Evolutionary conservation across 2,329 filamentous ascomycete genomes (phyloP).

Genomic region (Scedosporium minutisporum): DNA sequence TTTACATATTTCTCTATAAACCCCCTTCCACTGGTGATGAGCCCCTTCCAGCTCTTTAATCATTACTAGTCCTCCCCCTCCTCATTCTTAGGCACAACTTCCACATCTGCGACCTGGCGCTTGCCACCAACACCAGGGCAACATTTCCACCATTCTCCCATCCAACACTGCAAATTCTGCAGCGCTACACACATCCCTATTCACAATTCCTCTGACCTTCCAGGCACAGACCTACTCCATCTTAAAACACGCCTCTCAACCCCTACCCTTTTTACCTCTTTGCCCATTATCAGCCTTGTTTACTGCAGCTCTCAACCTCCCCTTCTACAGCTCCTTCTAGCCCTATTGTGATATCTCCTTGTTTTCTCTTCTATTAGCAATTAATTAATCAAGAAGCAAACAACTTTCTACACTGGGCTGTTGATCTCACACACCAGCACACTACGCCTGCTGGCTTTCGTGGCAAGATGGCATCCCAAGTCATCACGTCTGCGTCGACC

Average conservation of each 20-base stretch:
- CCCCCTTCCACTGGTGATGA: not conserved
- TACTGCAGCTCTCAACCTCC: too few species aligned
- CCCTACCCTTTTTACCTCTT: not conserved
- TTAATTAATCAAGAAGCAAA: too few species aligned
- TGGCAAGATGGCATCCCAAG: conserved; percentile 25
- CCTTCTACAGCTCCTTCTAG: too few species aligned
- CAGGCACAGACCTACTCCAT: not conserved
- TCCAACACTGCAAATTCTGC: not conserved
- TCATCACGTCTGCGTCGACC: conserved; percentile 17
- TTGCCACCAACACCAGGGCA: not conserved
- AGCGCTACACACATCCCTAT: not conserved
- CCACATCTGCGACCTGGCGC: not conserved
- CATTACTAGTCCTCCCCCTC: not conserved
- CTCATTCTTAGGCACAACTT: not conserved
- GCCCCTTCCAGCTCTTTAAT: not conserved
- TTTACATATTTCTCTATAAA: too few species aligned
- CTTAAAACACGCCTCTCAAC: not conserved
- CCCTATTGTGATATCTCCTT: too few species aligned
- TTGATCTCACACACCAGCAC: not conserved
- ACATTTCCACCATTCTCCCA: not conserved
- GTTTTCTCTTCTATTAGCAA: too few species aligned
- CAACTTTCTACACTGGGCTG: too few species aligned
- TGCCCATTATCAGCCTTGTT: too few species aligned
- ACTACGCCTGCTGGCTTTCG: not conserved
- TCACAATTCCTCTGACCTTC: not conserved